phyloP scores from a whole-genome alignment of 139 green algal species.

The Dunaliella primolecta region DNA sequence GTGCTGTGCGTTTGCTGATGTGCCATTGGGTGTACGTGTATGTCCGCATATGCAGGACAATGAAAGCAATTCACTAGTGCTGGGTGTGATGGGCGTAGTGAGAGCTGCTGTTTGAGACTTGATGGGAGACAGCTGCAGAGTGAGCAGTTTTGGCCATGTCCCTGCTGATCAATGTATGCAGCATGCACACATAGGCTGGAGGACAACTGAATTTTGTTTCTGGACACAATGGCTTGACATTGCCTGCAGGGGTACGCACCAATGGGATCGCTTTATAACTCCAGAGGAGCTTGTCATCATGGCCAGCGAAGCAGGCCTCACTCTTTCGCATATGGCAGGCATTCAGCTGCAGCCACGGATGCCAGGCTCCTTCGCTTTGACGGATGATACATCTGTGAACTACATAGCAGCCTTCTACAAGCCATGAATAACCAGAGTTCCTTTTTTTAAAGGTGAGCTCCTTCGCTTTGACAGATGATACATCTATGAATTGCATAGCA shows the following conservation, averaged over 20 bases:
- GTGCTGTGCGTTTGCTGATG: not conserved
- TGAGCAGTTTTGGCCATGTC: not conserved
- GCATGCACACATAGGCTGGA: not conserved
- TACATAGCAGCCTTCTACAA: slow-evolving; percentile 62
- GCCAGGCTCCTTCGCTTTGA: slow-evolving; percentile 48
- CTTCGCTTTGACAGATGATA: slow-evolving; percentile 57
- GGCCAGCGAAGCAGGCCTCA: slow-evolving; percentile 26
- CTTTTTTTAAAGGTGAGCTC: no score
- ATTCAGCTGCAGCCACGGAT: slow-evolving; percentile 57
- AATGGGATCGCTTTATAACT: slow-evolving; percentile 88
- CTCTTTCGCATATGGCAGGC: slow-evolving; percentile 42
- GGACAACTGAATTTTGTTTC: not conserved
- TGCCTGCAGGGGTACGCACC: slow-evolving; percentile 74
- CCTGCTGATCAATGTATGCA: not conserved
- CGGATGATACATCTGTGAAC: slow-evolving; percentile 64
- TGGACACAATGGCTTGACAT: not conserved
- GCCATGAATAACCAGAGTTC: no score
- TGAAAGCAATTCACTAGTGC: not conserved
- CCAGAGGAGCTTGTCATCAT: slow-evolving; percentile 75
- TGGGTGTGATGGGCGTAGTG: not conserved
- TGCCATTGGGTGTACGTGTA: not conserved
- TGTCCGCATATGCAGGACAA: no score
- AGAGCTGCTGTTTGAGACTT: not conserved
- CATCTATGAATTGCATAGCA: slow-evolving; percentile 80
- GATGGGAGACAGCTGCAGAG: not conserved